Base-by-base conservation (phyloP, 2,329 filamentous ascomycete genomes). In the Hyphodiscus sp. region DNA sequence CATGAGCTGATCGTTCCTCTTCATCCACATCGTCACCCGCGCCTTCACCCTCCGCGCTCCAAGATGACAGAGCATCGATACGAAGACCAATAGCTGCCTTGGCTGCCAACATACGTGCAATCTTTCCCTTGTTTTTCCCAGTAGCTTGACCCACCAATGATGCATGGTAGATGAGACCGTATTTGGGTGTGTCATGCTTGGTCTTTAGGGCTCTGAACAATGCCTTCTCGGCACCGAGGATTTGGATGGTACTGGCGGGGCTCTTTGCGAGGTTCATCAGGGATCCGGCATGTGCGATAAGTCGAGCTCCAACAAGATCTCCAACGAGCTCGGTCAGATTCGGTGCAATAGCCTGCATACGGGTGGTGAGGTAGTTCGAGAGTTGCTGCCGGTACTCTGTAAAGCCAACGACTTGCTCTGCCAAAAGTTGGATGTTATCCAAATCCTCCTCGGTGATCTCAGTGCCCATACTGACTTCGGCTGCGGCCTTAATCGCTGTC, bases 41-140 rank as follows among this genome's bases (percentile, higher is more conserved):
- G 47, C 87, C 83, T 56, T 86, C 78, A 56, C 82, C 82, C 53
- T 86, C 82, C 46, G 80, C 79, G 58, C 81, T 81, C 78, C 87
- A 90, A 59, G 91, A 87, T 51, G 85, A 84, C 45, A 95, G 80
- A 26, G 94, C 90, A 71, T 99, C 94, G 48, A 96, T 88, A 74
- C 94, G 91, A 47, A 96, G 79, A 78, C 91, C 91, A 49, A 99
- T 82, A 23, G 94, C 90, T 46, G 92, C 85, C 79, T 97, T 97
- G 63, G 92, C 87, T 47, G 94, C 88, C 57, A 99, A 81, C 78
- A 96, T 91, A 80, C 94, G 89, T 43, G 94, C 94, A 68, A 99
- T 96, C 80, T 99, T 99, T 66, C 94, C 94, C 85, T 99, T 99
- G 79, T 97, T 97, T 78, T 90, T 92, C 67, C 94, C 94, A 19